Evolutionary conservation across 495 filamentous ascomycete genomes (phyloP).

Genomic region (Neurospora sp.): DNA sequence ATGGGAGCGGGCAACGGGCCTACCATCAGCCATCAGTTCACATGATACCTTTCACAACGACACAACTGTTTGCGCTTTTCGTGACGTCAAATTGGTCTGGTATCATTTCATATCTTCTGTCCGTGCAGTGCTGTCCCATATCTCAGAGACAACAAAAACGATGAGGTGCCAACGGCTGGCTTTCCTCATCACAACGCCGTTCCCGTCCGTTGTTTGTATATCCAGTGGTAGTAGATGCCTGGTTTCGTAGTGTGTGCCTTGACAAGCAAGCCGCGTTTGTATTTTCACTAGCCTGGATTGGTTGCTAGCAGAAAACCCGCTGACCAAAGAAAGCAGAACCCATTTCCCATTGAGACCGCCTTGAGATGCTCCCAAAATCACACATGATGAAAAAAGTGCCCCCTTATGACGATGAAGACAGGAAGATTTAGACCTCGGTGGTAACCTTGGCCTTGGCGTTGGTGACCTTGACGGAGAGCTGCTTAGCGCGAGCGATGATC

Average conservation of each 20-base stretch:
- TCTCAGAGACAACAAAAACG: not conserved
- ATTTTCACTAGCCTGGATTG: constrained; percentile 5
- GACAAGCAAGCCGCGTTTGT: constrained; percentile 5
- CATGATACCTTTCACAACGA: not conserved
- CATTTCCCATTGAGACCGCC: constrained; percentile 17
- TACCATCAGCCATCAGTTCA: not conserved
- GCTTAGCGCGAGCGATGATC: constrained; percentile 91
- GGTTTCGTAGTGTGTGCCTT: not conserved
- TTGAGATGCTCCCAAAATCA: constrained; percentile 21
- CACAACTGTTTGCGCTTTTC: not conserved
- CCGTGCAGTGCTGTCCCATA: not conserved
- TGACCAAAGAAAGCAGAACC: constrained; percentile 4
- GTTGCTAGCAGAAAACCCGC: constrained; percentile 4
- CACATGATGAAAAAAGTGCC: constrained; percentile 19
- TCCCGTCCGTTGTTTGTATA: not conserved
- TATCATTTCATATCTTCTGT: not conserved
- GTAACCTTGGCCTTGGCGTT: constrained; percentile 98
- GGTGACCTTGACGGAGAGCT: constrained; percentile 97
- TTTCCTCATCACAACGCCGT: not conserved
- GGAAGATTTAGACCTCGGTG: constrained; percentile 69
- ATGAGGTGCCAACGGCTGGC: not conserved
- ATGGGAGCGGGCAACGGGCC: not conserved
- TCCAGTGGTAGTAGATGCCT: not conserved
- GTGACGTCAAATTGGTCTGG: not conserved
- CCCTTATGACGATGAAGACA: constrained; percentile 10